These are phyloP conservation scores for Dalbergia cultrata DNA, from an alignment of 306 rosid genomes.

Conservation along the genomic window DNA sequence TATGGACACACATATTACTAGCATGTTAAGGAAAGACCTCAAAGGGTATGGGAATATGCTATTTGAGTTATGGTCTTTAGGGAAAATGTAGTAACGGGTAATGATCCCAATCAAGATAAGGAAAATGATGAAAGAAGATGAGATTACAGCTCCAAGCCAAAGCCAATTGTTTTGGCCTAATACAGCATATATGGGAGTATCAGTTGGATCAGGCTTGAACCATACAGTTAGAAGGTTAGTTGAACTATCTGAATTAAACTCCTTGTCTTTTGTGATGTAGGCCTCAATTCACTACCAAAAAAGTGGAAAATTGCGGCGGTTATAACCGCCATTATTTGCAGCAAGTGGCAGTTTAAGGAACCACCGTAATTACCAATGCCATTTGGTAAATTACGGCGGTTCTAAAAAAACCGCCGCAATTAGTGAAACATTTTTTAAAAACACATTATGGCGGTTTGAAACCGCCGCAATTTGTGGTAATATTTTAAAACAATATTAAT, in stretches of 20 bases:
- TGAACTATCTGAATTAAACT: slow-evolving; percentile 33
- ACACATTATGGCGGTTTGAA: no score
- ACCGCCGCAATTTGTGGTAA: no score
- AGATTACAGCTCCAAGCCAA: slow-evolving; percentile 74
- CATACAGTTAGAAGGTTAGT: slow-evolving; percentile 44
- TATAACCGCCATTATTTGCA: no score
- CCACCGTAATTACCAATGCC: no score
- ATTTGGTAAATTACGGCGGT: no score
- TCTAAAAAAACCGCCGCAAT: no score
- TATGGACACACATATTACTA: slow-evolving; percentile 62
- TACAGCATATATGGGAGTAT: slow-evolving; percentile 58
- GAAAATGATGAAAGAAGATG: slow-evolving; percentile 68
- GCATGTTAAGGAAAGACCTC: slow-evolving; percentile 55
- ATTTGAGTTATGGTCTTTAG: slow-evolving; percentile 72
- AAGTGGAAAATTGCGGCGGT: no score
- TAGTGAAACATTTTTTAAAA: no score
- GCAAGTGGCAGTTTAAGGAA: no score
- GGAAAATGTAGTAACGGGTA: slow-evolving; percentile 69
- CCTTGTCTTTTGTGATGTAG: slow-evolving; percentile 70
- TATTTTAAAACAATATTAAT: no score
- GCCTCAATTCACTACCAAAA: no score
- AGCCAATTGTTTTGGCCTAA: slow-evolving; percentile 78
- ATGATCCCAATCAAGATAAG: slow-evolving; percentile 64
- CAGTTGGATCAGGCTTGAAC: slow-evolving; percentile 65
- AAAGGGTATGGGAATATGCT: slow-evolving; percentile 47